Evolutionary conservation across 352 stramenopile species (phyloP).

Genomic region (Heterotrichella gracilis): DNA sequence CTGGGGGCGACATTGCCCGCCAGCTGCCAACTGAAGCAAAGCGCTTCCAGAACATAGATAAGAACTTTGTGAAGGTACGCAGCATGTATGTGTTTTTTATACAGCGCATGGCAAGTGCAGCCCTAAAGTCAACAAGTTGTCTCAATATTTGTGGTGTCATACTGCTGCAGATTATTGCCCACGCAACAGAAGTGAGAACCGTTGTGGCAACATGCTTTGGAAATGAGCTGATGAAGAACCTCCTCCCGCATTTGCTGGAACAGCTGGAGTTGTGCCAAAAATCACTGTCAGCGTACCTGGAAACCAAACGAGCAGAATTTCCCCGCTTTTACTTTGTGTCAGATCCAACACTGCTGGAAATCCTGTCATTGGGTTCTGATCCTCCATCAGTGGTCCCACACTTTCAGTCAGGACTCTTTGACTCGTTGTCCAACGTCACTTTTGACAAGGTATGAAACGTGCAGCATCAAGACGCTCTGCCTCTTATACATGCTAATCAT

Average conservation of each 20-base stretch:
- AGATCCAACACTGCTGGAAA: slow-evolving; percentile 74
- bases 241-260: slow-evolving; percentile 70
- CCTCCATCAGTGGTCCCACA: slow-evolving; percentile 86
- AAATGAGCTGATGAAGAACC: slow-evolving; percentile 77
- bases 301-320: slow-evolving; percentile 91
- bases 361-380: slow-evolving; percentile 76
- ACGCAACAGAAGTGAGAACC: slow-evolving; percentile 43
- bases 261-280: slow-evolving; percentile 94
- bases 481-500: no score
- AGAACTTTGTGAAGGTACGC: slow-evolving; percentile 75
- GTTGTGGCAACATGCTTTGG: slow-evolving; percentile 60
- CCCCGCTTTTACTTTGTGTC: slow-evolving; percentile 95
- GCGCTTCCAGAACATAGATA: slow-evolving; percentile 84
- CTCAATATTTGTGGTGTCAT: no score
- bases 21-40: slow-evolving; percentile 89
- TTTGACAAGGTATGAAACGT: no score
- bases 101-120: no score
- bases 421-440: slow-evolving; percentile 83
- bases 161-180: slow-evolving; percentile 77
- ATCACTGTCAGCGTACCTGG: slow-evolving; percentile 76
- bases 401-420: slow-evolving; percentile 94
- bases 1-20: slow-evolving; percentile 84
- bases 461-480: no score
- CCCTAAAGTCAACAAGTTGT: no score
- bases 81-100: no score